Base-by-base conservation (phyloP, 768 basidiomycete species). In the Serendipita indica region DNA sequence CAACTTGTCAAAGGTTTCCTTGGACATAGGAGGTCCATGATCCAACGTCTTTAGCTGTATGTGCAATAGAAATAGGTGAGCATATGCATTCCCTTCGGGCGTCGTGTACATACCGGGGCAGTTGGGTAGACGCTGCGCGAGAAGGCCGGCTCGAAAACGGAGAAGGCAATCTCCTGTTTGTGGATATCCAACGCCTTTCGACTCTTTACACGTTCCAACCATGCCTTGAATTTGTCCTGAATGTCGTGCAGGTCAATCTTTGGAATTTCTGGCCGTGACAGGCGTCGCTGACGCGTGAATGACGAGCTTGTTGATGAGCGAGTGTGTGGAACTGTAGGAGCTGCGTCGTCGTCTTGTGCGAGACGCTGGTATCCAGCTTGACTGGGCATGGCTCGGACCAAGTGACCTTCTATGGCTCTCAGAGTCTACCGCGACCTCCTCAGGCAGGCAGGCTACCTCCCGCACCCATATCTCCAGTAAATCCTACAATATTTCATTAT, bases 21-120 rank as follows among this genome's bases (percentile, higher is more conserved):
- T 79, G 2, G 81, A 80, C 81, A 90, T 83, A 12, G 85, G 83
- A 34, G 76, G 73, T 25, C 80, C 79, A 65, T 91, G 88, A 70
- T 91, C 88, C 61, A 91, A 68, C 6, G 89, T 91, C 73, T 86
- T 90, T 57, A 77, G 67, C 81, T 88, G 65, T 30, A 57, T 28
- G 32, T 62, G 56, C 33, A 34, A 13, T 58, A 22, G 39, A 39
- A 54, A 32, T 18, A 52, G 12, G 14, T 61, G 57, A 41, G 46
- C 28, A n/a, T n/a, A n/a, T n/a, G n/a, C n/a, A n/a, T n/a, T n/a
- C n/a, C n/a, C n/a, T 57, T 45, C n/a, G 33, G 49, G 22, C 22
- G 37, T 28, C 5, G 30, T 32, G 18, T 45, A 69, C 75, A 61
- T 66, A 78, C 77, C 54, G 67, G 68, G 33, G 65, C 74, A 45